These are phyloP conservation scores for Pichia sp. DNA, from an alignment of 1,139 yeast species.

Conservation along the genomic window DNA sequence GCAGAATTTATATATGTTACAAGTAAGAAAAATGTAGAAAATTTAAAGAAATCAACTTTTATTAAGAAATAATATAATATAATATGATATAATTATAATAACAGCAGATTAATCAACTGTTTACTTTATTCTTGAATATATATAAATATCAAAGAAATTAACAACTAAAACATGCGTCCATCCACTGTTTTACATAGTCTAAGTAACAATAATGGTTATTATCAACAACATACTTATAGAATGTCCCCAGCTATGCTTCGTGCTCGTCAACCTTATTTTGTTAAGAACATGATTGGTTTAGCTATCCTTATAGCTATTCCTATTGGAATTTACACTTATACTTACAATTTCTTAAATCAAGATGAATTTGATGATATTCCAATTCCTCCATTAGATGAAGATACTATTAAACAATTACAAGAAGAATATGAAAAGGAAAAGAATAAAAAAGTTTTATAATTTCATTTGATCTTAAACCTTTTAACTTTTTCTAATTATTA, in stretches of 20 bases:
- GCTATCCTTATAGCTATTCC: slow-evolving; percentile 55
- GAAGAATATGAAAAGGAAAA: slow-evolving; percentile 48
- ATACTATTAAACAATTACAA: slow-evolving; percentile 64
- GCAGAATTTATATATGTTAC: too few species aligned
- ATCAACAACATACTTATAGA: slow-evolving; percentile 71
- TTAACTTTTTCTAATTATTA: not conserved
- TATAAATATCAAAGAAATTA: too few species aligned
- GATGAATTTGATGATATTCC: slow-evolving; percentile 91
- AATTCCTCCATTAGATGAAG: slow-evolving; percentile 82
- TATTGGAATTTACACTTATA: slow-evolving; percentile 64
- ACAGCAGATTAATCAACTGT: too few species aligned
- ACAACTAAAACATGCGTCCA: slow-evolving; percentile 6
- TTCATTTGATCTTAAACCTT: too few species aligned
- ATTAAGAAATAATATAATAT: too few species aligned
- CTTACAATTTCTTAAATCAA: slow-evolving; percentile 62
- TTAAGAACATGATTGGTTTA: slow-evolving; percentile 64
- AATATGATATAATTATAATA: too few species aligned
- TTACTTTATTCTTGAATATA: too few species aligned
- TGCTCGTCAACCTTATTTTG: slow-evolving; percentile 81
- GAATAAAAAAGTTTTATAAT: slow-evolving; percentile 1
- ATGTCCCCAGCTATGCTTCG: slow-evolving; percentile 93
- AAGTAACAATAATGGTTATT: slow-evolving; percentile 38
- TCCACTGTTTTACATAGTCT: slow-evolving; percentile 16
- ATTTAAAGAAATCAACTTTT: too few species aligned
- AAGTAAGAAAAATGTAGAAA: too few species aligned